These are phyloP conservation scores for Castanea mollissima DNA, from an alignment of 306 rosid species.

Conservation along the genomic window DNA sequence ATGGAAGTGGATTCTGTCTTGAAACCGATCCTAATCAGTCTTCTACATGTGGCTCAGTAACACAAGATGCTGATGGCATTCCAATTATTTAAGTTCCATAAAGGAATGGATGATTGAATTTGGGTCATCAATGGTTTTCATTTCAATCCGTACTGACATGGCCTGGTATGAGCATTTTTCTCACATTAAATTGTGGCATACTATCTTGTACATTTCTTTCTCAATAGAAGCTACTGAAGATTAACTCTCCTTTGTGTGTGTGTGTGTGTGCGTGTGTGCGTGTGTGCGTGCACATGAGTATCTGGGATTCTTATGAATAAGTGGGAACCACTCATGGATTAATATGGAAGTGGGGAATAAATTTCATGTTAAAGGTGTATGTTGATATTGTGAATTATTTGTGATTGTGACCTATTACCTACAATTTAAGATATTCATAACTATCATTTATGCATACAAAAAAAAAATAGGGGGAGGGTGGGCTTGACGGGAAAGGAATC, in stretches of 20 bases:
- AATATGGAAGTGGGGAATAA: not conserved
- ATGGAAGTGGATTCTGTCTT: conserved; percentile 80
- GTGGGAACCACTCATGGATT: not conserved
- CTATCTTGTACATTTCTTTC: not conserved
- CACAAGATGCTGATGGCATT: conserved; percentile 64
- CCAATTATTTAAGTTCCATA: conserved; percentile 87
- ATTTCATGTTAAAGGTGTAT: not conserved
- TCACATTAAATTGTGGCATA: conserved; percentile 1
- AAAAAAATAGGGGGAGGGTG: not conserved
- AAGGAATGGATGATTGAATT: conserved; percentile 98
- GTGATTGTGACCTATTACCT: not conserved
- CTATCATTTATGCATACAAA: not conserved
- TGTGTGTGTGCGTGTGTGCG: too few relatives aligned
- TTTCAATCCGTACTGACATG: conserved; percentile 89
- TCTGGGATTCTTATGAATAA: too few relatives aligned
- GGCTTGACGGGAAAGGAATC: not conserved
- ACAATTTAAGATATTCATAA: not conserved
- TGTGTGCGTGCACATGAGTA: too few relatives aligned
- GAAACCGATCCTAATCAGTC: conserved; percentile 64
- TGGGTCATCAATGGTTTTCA: conserved; percentile 82
- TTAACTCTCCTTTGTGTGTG: too few relatives aligned
- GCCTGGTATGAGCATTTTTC: conserved; percentile 65
- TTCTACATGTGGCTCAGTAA: conserved; percentile 51
- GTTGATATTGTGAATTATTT: not conserved
- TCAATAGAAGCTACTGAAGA: not conserved